Base-by-base conservation (phyloP, 192 early-diverging fungal genomes). In the Funneliformis mosseae region DNA sequence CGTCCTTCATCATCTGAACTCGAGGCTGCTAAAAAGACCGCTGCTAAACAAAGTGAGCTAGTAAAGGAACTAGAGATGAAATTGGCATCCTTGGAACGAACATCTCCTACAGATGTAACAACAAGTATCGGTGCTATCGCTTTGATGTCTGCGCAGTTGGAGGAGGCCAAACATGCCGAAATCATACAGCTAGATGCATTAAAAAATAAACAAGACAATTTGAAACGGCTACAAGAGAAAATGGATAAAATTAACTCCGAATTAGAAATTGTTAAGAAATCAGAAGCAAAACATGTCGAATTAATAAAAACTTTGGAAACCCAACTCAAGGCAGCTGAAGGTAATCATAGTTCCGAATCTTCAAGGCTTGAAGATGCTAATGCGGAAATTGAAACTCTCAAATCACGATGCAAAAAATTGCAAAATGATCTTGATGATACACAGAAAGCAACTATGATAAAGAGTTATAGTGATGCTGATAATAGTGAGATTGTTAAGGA, bases 401-500 rank as follows among this genome's bases (percentile, higher is more conserved):
- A 70, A 70, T 28, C 23, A 21, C 21, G 59, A 70, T 79, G 63
- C 43, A 67, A 23, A 9, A 28, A 46, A 28, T 42, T 78, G 21
- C 76, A 78, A 68, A 64, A 78, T 67, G 45, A 78, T 45, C 16
- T 67, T 8, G 63, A 67, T 2, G 76, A 78, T 48, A 39, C 59
- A 10, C 23, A 67, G 5, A 18, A 46, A 46, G 59, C 67, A 45
- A 11, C 76, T 27, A 18, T 78, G n/a, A 62, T 78, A 67, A 25
- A 78, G 9, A 41, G 12, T 46, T 78, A 78, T 50, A 41, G 46
- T 42, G 38, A 16, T 27, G 33, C 45, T 46, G 76, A 50, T 33
- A 25, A 78, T 68, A 21, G 21, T 16, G 33, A n/a, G 4, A n/a
- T 28, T 9, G 64, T 78, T 3, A n/a, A 78, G 46, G 42, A 78